Conservation (phyloP, 2,329 filamentous ascomycete species). For the Epichloe sibirici region DNA sequence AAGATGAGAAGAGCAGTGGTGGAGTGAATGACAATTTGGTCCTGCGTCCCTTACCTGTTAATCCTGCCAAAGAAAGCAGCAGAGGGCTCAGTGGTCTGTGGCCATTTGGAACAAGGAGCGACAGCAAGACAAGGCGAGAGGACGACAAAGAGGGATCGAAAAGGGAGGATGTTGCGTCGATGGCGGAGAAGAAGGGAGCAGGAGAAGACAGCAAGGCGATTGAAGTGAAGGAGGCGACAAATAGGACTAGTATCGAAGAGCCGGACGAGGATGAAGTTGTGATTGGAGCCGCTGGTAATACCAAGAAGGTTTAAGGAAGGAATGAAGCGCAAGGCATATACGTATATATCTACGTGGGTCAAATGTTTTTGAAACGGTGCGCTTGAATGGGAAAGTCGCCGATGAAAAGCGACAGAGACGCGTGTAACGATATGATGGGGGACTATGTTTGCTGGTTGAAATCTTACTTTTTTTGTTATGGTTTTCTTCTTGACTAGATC, state of each 20-base stretch:
- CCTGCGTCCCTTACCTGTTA: conserved; percentile 41
- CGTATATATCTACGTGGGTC: neutral
- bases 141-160: conserved; percentile 18
- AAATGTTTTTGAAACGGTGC: neutral
- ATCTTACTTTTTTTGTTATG: neutral
- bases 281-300: conserved; percentile 10
- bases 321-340: neutral
- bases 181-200: conserved; percentile 2
- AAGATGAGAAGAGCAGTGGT: conserved; percentile 26
- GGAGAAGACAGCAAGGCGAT: conserved; percentile 30
- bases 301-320: neutral
- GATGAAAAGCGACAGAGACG: neutral
- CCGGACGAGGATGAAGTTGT: conserved; percentile 42
- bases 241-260: conserved; percentile 47
- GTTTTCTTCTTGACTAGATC: neutral
- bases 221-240: conserved; percentile 40
- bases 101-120: conserved; percentile 38
- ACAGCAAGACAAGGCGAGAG: conserved; percentile 16
- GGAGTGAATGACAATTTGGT: conserved; percentile 30
- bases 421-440: conserved; percentile 4
- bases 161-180: conserved; percentile 6
- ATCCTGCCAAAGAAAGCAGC: conserved; percentile 32
- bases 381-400: neutral
- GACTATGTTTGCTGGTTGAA: neutral
- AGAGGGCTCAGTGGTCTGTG: conserved; percentile 40